These are phyloP conservation scores for Telfairia occidentalis DNA, from an alignment of 331 rosid species.

Conservation along the genomic window DNA sequence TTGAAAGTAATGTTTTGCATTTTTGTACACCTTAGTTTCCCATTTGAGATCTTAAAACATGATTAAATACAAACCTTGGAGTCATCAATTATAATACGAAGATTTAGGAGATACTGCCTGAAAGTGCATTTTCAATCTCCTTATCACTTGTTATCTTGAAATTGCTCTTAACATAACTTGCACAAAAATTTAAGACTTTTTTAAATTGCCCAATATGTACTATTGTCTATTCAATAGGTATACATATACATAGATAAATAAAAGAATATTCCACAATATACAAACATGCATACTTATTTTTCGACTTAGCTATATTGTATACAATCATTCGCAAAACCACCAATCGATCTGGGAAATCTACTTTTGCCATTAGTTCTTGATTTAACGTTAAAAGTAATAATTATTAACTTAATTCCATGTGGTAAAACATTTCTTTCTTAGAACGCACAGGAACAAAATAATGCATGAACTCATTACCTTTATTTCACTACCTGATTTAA, in stretches of 20 bases:
- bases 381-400: neutral
- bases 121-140: slow-evolving; percentile 73
- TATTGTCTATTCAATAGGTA: neutral
- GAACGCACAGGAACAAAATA: neutral
- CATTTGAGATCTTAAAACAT: neutral
- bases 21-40: neutral
- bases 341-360: too few relatives aligned
- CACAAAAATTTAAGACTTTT: neutral
- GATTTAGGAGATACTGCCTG: slow-evolving; percentile 87
- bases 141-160: slow-evolving; percentile 65
- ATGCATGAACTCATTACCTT: slow-evolving; percentile 23
- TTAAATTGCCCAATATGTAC: slow-evolving; percentile 6
- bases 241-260: neutral
- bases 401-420: neutral
- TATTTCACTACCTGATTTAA: slow-evolving; percentile 59
- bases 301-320: neutral
- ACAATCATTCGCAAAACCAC: too few relatives aligned
- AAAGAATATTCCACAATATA: neutral
- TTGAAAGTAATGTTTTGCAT: neutral
- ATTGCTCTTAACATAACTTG: slow-evolving; percentile 90
- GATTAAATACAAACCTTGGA: slow-evolving; percentile 55
- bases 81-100: slow-evolving; percentile 80
- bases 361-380: neutral
- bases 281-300: neutral
- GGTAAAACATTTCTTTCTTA: neutral